A percentile compares a stretch with the other conserved stretches of the same genome.
These are phyloP conservation scores for Septoria petroselini DNA, from an alignment of 2,329 filamentous ascomycete genomes.

Conservation along the genomic window DNA sequence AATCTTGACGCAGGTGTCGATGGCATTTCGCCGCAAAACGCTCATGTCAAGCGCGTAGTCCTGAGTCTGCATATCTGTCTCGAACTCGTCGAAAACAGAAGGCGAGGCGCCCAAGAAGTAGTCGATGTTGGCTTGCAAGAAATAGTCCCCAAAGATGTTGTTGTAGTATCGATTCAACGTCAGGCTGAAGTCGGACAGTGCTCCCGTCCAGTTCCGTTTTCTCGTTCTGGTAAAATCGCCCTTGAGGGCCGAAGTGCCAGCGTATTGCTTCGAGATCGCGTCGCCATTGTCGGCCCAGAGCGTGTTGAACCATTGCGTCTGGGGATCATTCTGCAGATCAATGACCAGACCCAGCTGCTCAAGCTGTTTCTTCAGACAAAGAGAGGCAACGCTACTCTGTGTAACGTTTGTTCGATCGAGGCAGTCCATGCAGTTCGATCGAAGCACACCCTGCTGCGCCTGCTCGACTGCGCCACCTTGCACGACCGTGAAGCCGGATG, in stretches of 20 bases:
- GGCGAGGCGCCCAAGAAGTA: constrained; percentile 84
- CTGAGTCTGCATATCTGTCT: constrained; percentile 85
- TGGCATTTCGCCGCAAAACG: constrained; percentile 81
- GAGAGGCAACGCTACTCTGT: constrained; percentile 83
- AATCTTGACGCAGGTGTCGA: constrained; percentile 82
- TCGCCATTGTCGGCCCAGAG: constrained; percentile 96
- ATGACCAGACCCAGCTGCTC: constrained; percentile 72
- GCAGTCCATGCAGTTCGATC: constrained; percentile 99
- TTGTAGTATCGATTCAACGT: constrained; percentile 76
- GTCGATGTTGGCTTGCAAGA: constrained; percentile 94
- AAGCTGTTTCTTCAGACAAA: constrained; percentile 76
- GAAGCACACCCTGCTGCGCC: constrained; percentile 70
- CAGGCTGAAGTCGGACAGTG: constrained; percentile 83
- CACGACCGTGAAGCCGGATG: constrained; percentile 67
- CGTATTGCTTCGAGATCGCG: constrained; percentile 91
- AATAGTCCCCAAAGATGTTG: constrained; percentile 97
- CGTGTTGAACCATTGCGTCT: constrained; percentile 90
- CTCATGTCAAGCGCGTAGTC: constrained; percentile 86
- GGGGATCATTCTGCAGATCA: constrained; percentile 69
- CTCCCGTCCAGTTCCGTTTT: constrained; percentile 86
- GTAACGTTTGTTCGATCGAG: constrained; percentile 94
- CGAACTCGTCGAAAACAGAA: constrained; percentile 88
- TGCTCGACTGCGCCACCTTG: constrained; percentile 44
- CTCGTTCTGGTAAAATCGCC: constrained; percentile 91
- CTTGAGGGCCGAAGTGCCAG: constrained; percentile 91